A percentile compares a stretch with the other conserved stretches of the same genome.
Evolutionary conservation across 1,284 basidiomycete genomes (phyloP).

Genomic region (Irpex sp.): DNA sequence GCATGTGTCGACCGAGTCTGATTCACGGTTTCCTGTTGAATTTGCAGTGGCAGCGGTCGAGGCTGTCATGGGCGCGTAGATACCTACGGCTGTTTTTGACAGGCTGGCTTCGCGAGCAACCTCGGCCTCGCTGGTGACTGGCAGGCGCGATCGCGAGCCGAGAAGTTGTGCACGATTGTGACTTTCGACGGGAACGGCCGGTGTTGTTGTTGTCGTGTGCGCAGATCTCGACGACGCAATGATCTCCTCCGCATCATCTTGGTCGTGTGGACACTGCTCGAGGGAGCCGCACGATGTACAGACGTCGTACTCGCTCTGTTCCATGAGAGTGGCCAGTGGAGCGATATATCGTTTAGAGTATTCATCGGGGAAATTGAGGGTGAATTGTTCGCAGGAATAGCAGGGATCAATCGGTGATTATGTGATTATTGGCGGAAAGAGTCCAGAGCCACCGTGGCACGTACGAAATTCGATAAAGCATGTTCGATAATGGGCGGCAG

Average conservation of each 20-base stretch:
- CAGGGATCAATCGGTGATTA: background rate
- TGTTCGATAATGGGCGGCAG: background rate
- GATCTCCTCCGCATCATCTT: constrained; percentile 19
- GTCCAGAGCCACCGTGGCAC: background rate
- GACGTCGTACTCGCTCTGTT: constrained; percentile 79
- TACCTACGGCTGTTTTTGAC: constrained; percentile 1
- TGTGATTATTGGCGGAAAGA: background rate
- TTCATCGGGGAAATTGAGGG: constrained; percentile 3
- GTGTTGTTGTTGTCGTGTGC: background rate
- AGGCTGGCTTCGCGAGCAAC: background rate
- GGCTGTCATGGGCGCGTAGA: background rate
- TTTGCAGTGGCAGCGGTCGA: background rate
- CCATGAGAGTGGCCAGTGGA: background rate
- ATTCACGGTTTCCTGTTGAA: too few species aligned
- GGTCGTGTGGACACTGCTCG: constrained; percentile 72
- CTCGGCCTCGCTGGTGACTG: background rate
- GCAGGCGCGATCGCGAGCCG: background rate
- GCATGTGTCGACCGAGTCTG: constrained; percentile 40
- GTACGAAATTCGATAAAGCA: background rate
- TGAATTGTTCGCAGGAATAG: constrained; percentile 2
- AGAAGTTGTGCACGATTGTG: background rate
- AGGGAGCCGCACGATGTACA: constrained; percentile 80
- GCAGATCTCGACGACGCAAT: background rate
- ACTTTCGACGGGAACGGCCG: background rate
- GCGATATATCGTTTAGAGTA: background rate